These are phyloP conservation scores for Xylariaceae sp. DNA, from an alignment of 2,329 filamentous ascomycete genomes.

Conservation along the genomic window DNA sequence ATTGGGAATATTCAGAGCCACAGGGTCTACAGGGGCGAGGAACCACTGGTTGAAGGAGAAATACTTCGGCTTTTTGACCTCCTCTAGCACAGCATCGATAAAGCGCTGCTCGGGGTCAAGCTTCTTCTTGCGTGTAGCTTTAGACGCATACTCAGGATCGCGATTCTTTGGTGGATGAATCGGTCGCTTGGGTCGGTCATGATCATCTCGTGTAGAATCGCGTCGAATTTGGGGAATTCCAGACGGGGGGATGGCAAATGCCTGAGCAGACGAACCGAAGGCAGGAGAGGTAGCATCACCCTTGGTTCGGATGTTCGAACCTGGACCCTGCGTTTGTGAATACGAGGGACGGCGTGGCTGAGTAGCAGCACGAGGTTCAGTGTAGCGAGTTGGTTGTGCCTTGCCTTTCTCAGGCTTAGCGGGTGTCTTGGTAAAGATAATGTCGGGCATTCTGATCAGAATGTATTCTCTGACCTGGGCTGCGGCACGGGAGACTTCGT, in stretches of 20 bases:
- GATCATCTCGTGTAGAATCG: conserved; percentile 72
- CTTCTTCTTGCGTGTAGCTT: conserved; percentile 81
- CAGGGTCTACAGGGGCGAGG: conserved; percentile 80
- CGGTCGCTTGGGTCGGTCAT: conserved; percentile 80
- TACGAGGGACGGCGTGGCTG: conserved; percentile 33
- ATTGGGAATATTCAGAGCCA: conserved; percentile 85
- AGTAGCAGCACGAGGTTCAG: conserved; percentile 39
- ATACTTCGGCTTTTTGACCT: conserved; percentile 72
- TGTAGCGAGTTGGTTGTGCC: conserved; percentile 41
- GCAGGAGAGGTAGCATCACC: conserved; percentile 26
- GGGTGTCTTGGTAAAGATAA: conserved; percentile 47
- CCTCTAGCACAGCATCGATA: conserved; percentile 73
- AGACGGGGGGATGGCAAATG: conserved; percentile 72
- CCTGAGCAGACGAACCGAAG: conserved; percentile 41
- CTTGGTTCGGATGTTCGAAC: too few species aligned
- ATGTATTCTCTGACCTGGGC: conserved; percentile 52
- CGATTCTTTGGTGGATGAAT: conserved; percentile 88
- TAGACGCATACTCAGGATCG: conserved; percentile 79
- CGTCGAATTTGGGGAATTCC: conserved; percentile 79
- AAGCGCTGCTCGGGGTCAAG: conserved; percentile 85
- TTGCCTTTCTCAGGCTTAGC: conserved; percentile 56
- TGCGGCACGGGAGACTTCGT: conserved; percentile 61
- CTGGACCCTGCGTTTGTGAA: conserved; percentile 21
- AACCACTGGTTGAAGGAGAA: conserved; percentile 66
- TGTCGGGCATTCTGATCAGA: conserved; percentile 41